These are phyloP conservation scores for Didymellaceae sp. DNA, from an alignment of 2,329 filamentous ascomycete genomes.

Conservation along the genomic window DNA sequence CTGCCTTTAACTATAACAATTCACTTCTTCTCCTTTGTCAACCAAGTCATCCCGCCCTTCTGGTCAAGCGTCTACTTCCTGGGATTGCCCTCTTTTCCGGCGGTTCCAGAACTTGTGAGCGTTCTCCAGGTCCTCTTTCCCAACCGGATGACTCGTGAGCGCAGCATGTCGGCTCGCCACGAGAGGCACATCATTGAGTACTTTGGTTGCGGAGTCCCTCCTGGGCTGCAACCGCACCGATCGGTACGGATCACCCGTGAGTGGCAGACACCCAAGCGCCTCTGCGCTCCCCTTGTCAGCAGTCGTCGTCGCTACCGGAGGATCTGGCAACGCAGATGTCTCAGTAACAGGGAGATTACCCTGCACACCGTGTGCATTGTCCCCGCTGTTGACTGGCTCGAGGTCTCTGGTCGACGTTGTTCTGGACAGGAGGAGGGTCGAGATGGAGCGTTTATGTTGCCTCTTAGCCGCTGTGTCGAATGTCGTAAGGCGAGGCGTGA, in stretches of 20 bases:
- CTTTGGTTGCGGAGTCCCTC: slow-evolving; percentile 6
- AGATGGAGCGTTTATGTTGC: slow-evolving; percentile 3
- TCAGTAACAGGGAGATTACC: neutral
- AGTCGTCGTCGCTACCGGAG: neutral
- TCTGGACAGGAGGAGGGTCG: neutral
- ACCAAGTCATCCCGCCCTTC: neutral
- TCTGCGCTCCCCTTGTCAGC: neutral
- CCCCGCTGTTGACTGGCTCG: neutral
- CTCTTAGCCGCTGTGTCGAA: neutral
- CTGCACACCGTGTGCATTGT: neutral
- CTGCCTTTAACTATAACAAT: slow-evolving; percentile 22
- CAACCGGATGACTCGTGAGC: slow-evolving; percentile 13
- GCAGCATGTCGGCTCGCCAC: slow-evolving; percentile 7
- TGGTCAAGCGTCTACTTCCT: neutral
- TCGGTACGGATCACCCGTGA: neutral
- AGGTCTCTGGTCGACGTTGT: neutral
- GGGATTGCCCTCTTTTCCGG: neutral
- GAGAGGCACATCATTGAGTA: neutral
- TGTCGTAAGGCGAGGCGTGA: neutral
- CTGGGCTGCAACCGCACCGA: neutral
- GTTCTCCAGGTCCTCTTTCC: slow-evolving; percentile 1
- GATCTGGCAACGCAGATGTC: neutral
- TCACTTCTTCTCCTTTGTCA: slow-evolving; percentile 17
- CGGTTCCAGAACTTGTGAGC: neutral
- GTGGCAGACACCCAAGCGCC: neutral